Evolutionary conservation across 139 green algal genomes (phyloP).

Genomic region (Chlamydomonas sphaeroides): DNA sequence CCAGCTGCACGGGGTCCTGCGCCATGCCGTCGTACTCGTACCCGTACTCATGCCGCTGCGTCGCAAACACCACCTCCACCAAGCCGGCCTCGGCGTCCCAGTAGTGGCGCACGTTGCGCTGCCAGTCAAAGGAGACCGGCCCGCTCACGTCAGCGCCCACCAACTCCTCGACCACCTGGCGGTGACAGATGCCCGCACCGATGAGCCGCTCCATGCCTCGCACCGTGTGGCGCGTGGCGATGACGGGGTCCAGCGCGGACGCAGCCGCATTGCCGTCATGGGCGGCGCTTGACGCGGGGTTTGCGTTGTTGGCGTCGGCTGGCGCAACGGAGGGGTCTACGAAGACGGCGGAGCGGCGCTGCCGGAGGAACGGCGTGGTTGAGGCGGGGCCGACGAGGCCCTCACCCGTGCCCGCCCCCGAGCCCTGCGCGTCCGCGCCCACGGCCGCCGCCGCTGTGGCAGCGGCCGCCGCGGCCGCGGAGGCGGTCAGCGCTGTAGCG

Average conservation of each 20-base stretch:
- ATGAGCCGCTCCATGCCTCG: constrained; percentile 48
- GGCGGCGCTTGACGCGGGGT: neutral
- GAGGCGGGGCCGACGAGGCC: constrained; percentile 3
- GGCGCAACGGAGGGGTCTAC: neutral
- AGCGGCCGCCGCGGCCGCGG: neutral
- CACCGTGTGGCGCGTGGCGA: constrained; percentile 18
- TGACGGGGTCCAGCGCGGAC: neutral
- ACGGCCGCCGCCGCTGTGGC: neutral
- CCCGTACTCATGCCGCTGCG: constrained; percentile 47
- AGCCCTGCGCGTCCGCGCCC: neutral
- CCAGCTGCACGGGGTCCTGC: constrained; percentile 8
- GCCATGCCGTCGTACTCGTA: constrained; percentile 53
- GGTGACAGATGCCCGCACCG: constrained; percentile 45
- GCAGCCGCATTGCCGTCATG: too few relatives aligned
- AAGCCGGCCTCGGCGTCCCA: constrained; percentile 36
- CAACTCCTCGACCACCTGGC: constrained; percentile 50
- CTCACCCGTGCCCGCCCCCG: neutral
- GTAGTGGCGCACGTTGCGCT: constrained; percentile 56
- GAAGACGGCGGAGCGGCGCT: constrained; percentile 5
- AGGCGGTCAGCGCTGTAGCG: neutral
- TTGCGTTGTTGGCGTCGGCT: neutral
- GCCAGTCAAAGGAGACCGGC: constrained; percentile 47
- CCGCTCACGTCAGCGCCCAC: constrained; percentile 29
- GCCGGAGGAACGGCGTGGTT: neutral
- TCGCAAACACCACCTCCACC: constrained; percentile 46